These are phyloP conservation scores for Sporopachydermia lactativora DNA, from an alignment of 805 yeast genomes.

Conservation along the genomic window DNA sequence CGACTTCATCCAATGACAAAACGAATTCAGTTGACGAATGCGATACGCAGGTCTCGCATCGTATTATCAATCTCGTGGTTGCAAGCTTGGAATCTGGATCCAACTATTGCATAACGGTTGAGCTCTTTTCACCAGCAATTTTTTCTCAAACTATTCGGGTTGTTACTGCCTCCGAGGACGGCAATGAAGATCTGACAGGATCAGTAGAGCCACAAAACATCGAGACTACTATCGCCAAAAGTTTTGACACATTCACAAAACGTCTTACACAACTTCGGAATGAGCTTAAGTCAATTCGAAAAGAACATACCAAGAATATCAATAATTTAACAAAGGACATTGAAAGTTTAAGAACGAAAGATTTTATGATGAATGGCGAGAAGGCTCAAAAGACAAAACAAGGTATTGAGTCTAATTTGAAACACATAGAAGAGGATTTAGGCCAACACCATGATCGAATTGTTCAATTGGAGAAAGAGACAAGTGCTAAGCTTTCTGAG, in stretches of 20 bases:
- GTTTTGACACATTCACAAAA: neutral
- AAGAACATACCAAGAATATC: neutral
- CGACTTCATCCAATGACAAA: no score
- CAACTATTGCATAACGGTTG: conserved; percentile 42
- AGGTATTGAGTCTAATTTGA: neutral
- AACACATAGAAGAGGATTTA: neutral
- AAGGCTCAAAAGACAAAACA: conserved; percentile 1
- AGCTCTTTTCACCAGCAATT: neutral
- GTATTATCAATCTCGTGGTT: conserved; percentile 39
- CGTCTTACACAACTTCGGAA: neutral
- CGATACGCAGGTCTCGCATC: conserved; percentile 12
- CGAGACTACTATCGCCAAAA: neutral
- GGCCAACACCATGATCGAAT: neutral
- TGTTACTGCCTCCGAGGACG: neutral
- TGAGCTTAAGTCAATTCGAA: neutral
- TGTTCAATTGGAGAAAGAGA: neutral
- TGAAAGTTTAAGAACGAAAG: neutral
- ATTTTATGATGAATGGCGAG: neutral
- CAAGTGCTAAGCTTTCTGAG: neutral
- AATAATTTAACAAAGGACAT: neutral
- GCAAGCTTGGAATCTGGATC: conserved; percentile 52
- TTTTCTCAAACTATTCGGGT: neutral
- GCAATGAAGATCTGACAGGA: neutral
- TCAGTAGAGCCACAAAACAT: neutral
- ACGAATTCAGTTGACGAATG: conserved; percentile 7